These are phyloP conservation scores for Gossypium aridum DNA, from an alignment of 441 rosid species.

Conservation along the genomic window DNA sequence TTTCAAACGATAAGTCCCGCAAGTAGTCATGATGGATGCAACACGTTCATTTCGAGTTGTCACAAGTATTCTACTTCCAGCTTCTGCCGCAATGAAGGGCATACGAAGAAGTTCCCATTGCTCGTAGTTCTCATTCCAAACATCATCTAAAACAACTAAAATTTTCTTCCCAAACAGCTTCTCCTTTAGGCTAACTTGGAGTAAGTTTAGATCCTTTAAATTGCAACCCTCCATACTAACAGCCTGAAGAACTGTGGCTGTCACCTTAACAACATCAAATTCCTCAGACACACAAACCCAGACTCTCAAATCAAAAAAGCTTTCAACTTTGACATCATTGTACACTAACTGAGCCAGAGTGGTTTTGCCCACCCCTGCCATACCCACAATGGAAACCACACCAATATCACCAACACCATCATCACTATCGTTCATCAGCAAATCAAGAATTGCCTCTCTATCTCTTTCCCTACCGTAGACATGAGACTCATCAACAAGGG, in stretches of 20 bases:
- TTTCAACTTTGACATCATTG: conserved; percentile 10
- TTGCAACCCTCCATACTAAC: background rate
- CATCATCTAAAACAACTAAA: conserved; percentile 20
- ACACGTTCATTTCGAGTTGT: conserved; percentile 11
- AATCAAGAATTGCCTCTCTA: conserved; percentile 1
- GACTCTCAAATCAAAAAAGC: conserved; percentile 1
- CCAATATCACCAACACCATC: background rate
- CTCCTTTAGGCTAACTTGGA: conserved; percentile 17
- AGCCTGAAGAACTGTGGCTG: conserved; percentile 4
- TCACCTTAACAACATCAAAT: conserved; percentile 10
- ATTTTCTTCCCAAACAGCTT: conserved; percentile 8
- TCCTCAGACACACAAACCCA: conserved; percentile 16
- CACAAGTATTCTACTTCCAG: conserved; percentile 16
- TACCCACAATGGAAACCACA: conserved; percentile 12
- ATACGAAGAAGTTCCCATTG: conserved; percentile 8
- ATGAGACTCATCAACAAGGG: conserved; percentile 3
- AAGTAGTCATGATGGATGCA: conserved; percentile 8
- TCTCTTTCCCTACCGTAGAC: conserved; percentile 8
- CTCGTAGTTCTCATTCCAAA: conserved; percentile 21
- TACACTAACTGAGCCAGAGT: conserved; percentile 12
- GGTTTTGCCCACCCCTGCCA: conserved; percentile 13
- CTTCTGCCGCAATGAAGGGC: conserved; percentile 9
- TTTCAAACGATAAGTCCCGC: background rate
- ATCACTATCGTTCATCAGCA: background rate
- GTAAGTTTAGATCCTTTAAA: background rate